phyloP scores from a whole-genome alignment of 495 filamentous ascomycete genomes.

The Poronia punctata region DNA sequence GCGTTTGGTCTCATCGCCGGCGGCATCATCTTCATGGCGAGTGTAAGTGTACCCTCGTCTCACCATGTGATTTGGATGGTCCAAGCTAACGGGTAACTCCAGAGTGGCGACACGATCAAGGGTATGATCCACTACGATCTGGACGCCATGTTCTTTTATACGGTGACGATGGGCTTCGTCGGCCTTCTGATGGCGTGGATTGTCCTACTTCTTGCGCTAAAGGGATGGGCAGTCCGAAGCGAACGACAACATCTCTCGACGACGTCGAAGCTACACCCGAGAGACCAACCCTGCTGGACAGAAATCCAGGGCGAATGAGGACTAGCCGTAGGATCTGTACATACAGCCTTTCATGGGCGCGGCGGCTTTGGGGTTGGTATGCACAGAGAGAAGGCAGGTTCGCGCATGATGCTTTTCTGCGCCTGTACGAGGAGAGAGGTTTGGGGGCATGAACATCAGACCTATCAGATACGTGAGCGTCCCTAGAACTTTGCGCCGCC shows the following conservation, averaged over 20 bases:
- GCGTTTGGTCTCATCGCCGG: constrained; percentile 84
- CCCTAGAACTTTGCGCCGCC: too few species aligned
- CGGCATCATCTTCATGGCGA: constrained; percentile 89
- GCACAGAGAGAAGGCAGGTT: too few species aligned
- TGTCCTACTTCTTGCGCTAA: constrained; percentile 71
- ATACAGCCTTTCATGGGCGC: too few species aligned
- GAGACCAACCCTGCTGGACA: neutral
- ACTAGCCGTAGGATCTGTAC: too few species aligned
- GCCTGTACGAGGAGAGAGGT: too few species aligned
- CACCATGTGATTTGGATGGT: neutral
- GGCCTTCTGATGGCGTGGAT: constrained; percentile 83
- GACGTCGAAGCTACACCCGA: constrained; percentile 13
- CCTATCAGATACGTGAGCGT: too few species aligned
- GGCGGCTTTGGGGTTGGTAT: too few species aligned
- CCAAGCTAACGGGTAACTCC: constrained; percentile 13
- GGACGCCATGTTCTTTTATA: constrained; percentile 90
- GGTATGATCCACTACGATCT: constrained; percentile 68
- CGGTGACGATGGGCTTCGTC: constrained; percentile 76
- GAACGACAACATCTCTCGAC: constrained; percentile 32
- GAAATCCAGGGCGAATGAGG: neutral
- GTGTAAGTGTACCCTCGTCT: constrained; percentile 46
- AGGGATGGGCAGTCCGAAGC: constrained; percentile 74
- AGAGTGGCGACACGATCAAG: constrained; percentile 65
- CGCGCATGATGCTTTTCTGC: too few species aligned
- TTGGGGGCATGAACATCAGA: constrained; percentile 1